phyloP scores from a whole-genome alignment of 495 filamentous ascomycete genomes.

The Apiosordaria backusii region DNA sequence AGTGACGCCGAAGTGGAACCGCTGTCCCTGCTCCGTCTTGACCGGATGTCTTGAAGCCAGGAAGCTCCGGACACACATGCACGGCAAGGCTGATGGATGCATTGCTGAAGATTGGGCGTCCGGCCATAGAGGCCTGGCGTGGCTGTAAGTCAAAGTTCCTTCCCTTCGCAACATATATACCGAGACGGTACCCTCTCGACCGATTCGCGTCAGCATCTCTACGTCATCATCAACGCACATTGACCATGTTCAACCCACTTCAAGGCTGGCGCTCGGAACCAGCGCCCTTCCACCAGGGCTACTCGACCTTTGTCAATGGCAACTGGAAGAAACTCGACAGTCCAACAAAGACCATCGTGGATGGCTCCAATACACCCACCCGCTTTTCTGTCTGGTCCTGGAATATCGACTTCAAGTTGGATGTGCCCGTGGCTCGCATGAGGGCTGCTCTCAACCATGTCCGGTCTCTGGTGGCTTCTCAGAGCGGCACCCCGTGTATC shows the following conservation, averaged over 20 bases:
- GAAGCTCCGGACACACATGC: not conserved
- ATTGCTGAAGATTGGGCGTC: no score
- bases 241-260: not conserved
- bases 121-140: no score
- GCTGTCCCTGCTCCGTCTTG: not conserved
- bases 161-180: not conserved
- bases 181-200: not conserved
- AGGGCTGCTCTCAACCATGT: conserved; percentile 42
- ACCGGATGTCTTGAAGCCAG: not conserved
- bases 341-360: not conserved
- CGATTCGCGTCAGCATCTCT: not conserved
- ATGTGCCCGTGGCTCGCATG: conserved; percentile 40
- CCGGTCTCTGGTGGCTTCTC: conserved; percentile 19
- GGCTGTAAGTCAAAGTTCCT: no score
- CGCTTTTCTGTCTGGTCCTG: conserved; percentile 33
- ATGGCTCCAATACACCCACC: not conserved
- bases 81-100: not conserved
- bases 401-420: conserved; percentile 53
- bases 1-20: not conserved
- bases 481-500: conserved; percentile 28
- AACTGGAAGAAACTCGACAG: not conserved
- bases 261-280: not conserved
- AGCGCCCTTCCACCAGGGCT: conserved; percentile 17
- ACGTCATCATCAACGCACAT: not conserved
- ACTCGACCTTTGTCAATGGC: not conserved